phyloP scores from a whole-genome alignment of 73 alveolate genomes.

The Paramecium caudatum region DNA sequence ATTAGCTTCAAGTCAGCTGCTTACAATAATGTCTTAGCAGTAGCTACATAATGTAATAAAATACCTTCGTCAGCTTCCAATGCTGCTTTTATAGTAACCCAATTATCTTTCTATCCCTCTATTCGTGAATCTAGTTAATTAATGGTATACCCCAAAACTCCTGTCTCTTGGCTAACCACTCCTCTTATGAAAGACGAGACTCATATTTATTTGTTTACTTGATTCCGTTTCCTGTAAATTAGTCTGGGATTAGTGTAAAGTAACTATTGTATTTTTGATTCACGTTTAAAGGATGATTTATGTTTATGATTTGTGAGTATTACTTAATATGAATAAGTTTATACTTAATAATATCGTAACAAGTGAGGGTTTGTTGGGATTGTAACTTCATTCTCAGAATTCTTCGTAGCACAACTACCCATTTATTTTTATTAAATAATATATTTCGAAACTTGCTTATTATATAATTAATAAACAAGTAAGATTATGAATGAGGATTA shows the following conservation, averaged over 20 bases:
- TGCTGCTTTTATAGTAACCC: slow-evolving; percentile 47
- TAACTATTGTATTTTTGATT: slow-evolving; percentile 60
- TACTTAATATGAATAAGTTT: background rate
- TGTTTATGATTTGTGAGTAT: slow-evolving; percentile 35
- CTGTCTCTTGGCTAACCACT: slow-evolving; percentile 34
- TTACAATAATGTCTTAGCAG: slow-evolving; percentile 40
- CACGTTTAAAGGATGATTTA: slow-evolving; percentile 59
- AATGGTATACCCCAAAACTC: slow-evolving; percentile 64
- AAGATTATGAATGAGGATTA: no score
- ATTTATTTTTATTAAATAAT: slow-evolving; percentile 18
- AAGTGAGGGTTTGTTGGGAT: slow-evolving; percentile 49
- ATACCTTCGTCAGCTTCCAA: slow-evolving; percentile 64
- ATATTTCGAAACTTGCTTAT: background rate
- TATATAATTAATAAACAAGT: no score
- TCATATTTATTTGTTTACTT: slow-evolving; percentile 40
- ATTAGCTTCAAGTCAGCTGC: slow-evolving; percentile 62
- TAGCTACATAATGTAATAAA: background rate
- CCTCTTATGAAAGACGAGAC: slow-evolving; percentile 53
- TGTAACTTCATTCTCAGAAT: slow-evolving; percentile 59
- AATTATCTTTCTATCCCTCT: slow-evolving; percentile 55
- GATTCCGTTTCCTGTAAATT: slow-evolving; percentile 55
- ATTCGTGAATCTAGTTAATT: slow-evolving; percentile 32
- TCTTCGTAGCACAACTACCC: slow-evolving; percentile 71
- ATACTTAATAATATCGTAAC: slow-evolving; percentile 33
- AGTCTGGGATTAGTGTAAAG: slow-evolving; percentile 45